A percentile compares a stretch with the other conserved stretches of the same genome.
Conservation (phyloP, 2,329 filamentous ascomycete genomes). For the Sclerotiophoma versabilis region DNA sequence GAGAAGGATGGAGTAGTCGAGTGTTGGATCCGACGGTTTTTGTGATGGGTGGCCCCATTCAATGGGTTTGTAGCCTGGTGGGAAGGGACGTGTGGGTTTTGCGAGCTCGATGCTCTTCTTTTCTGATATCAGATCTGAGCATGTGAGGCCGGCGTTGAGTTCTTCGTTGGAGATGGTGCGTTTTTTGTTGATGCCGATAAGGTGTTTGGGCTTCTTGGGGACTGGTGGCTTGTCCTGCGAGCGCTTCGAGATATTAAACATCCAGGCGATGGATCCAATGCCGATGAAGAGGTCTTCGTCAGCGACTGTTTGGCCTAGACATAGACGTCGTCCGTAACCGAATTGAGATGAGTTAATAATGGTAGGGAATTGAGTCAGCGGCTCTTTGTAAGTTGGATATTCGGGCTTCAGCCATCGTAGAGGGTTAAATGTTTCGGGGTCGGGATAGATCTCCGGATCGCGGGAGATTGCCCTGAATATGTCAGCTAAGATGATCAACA, state of each 20-base stretch:
- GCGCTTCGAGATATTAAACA: conserved; percentile 50
- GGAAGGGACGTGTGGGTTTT: conserved; percentile 5
- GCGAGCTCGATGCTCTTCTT: conserved; percentile 26
- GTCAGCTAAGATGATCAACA: conserved; percentile 18
- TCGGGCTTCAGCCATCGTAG: conserved; percentile 66
- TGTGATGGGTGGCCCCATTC: conserved; percentile 34
- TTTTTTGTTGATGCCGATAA: conserved; percentile 40
- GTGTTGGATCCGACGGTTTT: conserved; percentile 50
- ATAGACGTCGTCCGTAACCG: conserved; percentile 61
- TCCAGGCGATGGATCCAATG: conserved; percentile 55
- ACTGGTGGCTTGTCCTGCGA: conserved; percentile 21
- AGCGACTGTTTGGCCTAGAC: conserved; percentile 53
- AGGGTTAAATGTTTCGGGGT: conserved; percentile 73
- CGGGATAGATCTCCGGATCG: conserved; percentile 59
- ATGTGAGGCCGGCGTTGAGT: conserved; percentile 40
- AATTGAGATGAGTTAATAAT: conserved; percentile 63
- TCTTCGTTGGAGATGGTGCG: conserved; percentile 48
- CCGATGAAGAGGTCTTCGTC: conserved; percentile 53
- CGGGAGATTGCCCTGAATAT: conserved; percentile 58
- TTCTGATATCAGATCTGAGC: conserved; percentile 29
- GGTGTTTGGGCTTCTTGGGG: conserved; percentile 22
- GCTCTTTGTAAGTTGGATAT: conserved; percentile 62
- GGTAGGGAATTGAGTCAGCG: conserved; percentile 59
- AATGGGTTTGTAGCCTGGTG: conserved; percentile 29
- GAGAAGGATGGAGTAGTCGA: conserved; percentile 54